A percentile compares a stretch with the other conserved stretches of the same genome.
phyloP scores from a whole-genome alignment of 78 protist species.

The Tieghemostelium lacteum region DNA sequence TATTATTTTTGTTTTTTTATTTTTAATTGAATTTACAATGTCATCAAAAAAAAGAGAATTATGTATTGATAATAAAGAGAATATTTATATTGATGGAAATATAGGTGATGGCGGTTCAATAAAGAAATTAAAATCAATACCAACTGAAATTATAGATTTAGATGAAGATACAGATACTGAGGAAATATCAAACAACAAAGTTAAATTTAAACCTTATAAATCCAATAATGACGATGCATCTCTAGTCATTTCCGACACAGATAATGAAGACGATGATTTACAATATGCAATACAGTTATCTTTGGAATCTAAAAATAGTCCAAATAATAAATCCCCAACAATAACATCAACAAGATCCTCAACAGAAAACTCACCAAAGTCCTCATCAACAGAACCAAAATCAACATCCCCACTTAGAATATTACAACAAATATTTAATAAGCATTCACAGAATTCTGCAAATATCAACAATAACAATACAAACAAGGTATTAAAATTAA shows the following conservation, averaged over 20 bases:
- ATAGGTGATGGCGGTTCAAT: neutral
- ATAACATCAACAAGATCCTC: neutral
- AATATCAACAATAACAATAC: too few species aligned
- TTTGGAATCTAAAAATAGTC: neutral
- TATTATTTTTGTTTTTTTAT: too few species aligned
- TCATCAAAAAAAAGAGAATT: too few species aligned
- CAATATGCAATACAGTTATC: constrained; percentile 15
- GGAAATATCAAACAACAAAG: too few species aligned
- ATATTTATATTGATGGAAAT: too few species aligned
- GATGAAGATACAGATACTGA: too few species aligned
- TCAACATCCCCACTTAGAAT: neutral
- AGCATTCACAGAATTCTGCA: neutral
- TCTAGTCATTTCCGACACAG: neutral
- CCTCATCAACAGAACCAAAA: neutral
- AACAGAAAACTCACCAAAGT: neutral
- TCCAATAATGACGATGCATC: too few species aligned
- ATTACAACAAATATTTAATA: neutral
- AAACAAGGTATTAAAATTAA: too few species aligned
- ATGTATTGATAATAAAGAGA: too few species aligned
- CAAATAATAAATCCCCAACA: neutral
- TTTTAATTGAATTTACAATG: too few species aligned
- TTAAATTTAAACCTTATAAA: too few species aligned
- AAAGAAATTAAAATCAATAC: neutral
- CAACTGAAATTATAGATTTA: neutral
- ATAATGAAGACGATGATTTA: neutral